phyloP scores from a whole-genome alignment of 768 basidiomycete genomes.

The Mycena chlorophos region DNA sequence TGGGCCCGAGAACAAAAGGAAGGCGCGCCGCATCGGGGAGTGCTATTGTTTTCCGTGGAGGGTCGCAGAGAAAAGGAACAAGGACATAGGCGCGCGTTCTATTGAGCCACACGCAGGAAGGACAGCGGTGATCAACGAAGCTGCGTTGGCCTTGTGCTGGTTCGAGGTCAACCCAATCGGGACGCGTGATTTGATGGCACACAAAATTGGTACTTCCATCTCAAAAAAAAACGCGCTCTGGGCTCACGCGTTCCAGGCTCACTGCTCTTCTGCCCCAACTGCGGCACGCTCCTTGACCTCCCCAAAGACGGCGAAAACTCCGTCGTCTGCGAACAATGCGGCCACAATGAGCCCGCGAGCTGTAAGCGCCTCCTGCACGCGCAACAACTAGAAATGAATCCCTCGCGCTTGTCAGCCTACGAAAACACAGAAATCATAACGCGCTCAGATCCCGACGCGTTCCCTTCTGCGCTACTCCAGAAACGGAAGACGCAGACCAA shows the following conservation, averaged over 20 bases:
- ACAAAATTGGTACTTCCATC: conserved; percentile 40
- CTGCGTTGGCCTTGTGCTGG: neutral
- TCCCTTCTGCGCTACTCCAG: conserved; percentile 84
- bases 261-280: conserved; percentile 90
- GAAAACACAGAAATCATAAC: conserved; percentile 90
- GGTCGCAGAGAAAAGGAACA: neutral
- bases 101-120: neutral
- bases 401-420: conserved; percentile 60
- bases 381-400: neutral
- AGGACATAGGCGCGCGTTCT: conserved; percentile 7
- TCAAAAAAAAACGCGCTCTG: neutral
- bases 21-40: conserved; percentile 11
- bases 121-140: conserved; percentile 3
- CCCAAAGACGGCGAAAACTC: conserved; percentile 71
- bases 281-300: conserved; percentile 84
- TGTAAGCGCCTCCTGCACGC: conserved; percentile 51
- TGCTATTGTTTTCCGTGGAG: conserved; percentile 19
- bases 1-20: conserved; percentile 19
- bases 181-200: conserved; percentile 16
- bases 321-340: conserved; percentile 90
- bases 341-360: conserved; percentile 79
- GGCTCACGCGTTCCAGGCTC: conserved; percentile 57
- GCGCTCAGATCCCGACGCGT: conserved; percentile 89
- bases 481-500: conserved; percentile 90
- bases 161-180: neutral